Base-by-base conservation (phyloP, 129 eudicot genomes). In the Mikania micrantha region DNA sequence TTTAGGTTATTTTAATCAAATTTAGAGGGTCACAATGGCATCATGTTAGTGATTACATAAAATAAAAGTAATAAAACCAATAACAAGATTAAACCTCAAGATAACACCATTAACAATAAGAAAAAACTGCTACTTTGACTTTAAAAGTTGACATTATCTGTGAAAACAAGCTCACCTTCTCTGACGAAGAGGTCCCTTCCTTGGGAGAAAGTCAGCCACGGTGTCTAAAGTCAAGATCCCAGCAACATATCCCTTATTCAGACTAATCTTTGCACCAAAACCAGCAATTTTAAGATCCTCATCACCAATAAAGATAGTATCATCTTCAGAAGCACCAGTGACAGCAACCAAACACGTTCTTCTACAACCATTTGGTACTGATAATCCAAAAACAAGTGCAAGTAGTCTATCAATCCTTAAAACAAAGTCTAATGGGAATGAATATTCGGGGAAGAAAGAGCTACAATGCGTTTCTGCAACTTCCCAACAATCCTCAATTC, bases 381-480 rank as follows among this genome's bases (percentile, higher is more conserved):
- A 81, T 79, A 87, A 83, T 68, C 97, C 97, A 82, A 86, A 85
- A 56, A 90, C 81, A 85, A 90, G 87, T 5, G 87, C 99, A 42
- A 90, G 64, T 29, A 90, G 79, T 71, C 99, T 83, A 44, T 94
- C 90, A 42, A 94, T 54, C 80, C 99, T 87, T 77, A 90, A 60
- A 27, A 90, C 82, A 47, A 89, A 87, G 74, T 89, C 95, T 61
- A 86, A 75, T 17, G 99, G 99, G 83, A 94, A 94, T 12, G 95
- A 65, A 63, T 86, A 87, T 64, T 85, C 90, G 9, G 99, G 99
- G 78, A 90, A 94, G 88, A 94, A 94, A 61, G 99, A 94, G 80
- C 97, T 89, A 69, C 99, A 94, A 70, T 94, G 99, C 1, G 99
- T 94, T 77, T 94, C 99, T 12, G 93, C 99, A 31, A 94, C 99